These are phyloP conservation scores for Barnettozyma salicaria DNA, from an alignment of 805 yeast genomes.

Conservation along the genomic window DNA sequence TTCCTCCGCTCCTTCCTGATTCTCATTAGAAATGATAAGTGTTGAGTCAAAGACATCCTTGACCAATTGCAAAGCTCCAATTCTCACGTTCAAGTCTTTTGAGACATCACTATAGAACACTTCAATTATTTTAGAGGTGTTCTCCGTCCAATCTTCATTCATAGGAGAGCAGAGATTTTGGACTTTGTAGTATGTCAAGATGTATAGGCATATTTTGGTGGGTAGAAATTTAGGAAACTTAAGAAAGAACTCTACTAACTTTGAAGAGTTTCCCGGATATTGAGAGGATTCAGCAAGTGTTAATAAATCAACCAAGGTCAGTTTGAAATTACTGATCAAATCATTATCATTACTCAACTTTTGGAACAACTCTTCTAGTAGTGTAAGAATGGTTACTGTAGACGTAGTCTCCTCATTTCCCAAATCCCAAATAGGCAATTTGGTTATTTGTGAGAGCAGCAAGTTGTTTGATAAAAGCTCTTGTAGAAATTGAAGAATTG, in stretches of 20 bases:
- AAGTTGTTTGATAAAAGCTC: slow-evolving; percentile 32
- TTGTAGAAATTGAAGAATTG: slow-evolving; percentile 36
- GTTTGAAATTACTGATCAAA: slow-evolving; percentile 26
- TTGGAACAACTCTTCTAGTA: slow-evolving; percentile 19
- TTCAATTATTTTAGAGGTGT: slow-evolving; percentile 39
- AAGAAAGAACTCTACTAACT: slow-evolving; percentile 37
- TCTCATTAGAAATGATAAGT: slow-evolving; percentile 9
- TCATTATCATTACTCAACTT: slow-evolving; percentile 27
- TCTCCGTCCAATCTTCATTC: slow-evolving; percentile 45
- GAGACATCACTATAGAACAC: slow-evolving; percentile 34
- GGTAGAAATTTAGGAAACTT: slow-evolving; percentile 33
- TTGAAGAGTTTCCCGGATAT: slow-evolving; percentile 38
- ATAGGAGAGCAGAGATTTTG: slow-evolving; percentile 51
- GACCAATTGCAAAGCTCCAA: slow-evolving; percentile 28
- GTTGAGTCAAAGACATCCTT: slow-evolving; percentile 24
- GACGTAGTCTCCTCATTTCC: too few relatives aligned
- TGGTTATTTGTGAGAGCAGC: slow-evolving; percentile 30
- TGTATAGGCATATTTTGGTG: slow-evolving; percentile 33
- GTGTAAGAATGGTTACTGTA: slow-evolving; percentile 16
- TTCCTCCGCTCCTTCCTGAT: slow-evolving; percentile 10
- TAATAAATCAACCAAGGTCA: slow-evolving; percentile 33
- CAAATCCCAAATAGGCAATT: slow-evolving; percentile 37
- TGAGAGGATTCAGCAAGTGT: slow-evolving; percentile 26
- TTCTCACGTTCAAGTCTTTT: slow-evolving; percentile 25
- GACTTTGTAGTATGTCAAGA: slow-evolving; percentile 42